Evolutionary conservation across 495 filamentous ascomycete genomes (phyloP).

Genomic region (Letharia columbiana): DNA sequence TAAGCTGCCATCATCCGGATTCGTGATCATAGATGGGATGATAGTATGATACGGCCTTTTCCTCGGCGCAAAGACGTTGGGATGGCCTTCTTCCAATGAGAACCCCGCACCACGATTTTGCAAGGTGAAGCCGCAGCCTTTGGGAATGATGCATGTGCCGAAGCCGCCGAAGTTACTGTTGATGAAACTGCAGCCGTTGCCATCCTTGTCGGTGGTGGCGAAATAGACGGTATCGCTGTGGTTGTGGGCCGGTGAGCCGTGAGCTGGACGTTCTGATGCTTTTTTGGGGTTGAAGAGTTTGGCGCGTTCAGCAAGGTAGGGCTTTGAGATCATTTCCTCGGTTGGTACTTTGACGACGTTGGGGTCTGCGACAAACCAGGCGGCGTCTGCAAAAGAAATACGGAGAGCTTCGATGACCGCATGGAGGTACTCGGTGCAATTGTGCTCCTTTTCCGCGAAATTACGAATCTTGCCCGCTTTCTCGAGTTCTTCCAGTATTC

Average conservation of each 20-base stretch:
- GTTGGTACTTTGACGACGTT: slow-evolving; percentile 57
- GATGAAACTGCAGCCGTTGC: slow-evolving; percentile 93
- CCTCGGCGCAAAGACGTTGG: slow-evolving; percentile 68
- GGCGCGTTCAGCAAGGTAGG: slow-evolving; percentile 61
- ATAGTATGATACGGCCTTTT: slow-evolving; percentile 97
- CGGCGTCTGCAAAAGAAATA: slow-evolving; percentile 84
- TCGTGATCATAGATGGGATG: slow-evolving; percentile 85
- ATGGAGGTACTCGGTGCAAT: slow-evolving; percentile 73
- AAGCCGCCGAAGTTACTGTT: slow-evolving; percentile 92
- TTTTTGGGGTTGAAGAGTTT: slow-evolving; percentile 56
- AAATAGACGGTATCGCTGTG: slow-evolving; percentile 92
- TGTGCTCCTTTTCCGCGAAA: slow-evolving; percentile 64
- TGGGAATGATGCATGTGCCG: slow-evolving; percentile 78
- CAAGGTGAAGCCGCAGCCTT: slow-evolving; percentile 78
- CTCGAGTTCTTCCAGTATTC: slow-evolving; percentile 81
- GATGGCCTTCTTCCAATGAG: slow-evolving; percentile 54
- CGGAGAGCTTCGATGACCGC: slow-evolving; percentile 82
- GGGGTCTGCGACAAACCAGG: slow-evolving; percentile 85
- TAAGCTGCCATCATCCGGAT: slow-evolving; percentile 57
- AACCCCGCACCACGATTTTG: slow-evolving; percentile 94
- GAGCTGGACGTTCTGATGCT: slow-evolving; percentile 48
- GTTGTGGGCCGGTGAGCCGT: slow-evolving; percentile 61
- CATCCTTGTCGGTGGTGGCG: slow-evolving; percentile 63
- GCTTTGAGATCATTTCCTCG: slow-evolving; percentile 47
- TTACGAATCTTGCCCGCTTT: slow-evolving; percentile 57